Evolutionary conservation across 2,329 filamentous ascomycete genomes (phyloP).

Genomic region (Paramyrothecium sp.): DNA sequence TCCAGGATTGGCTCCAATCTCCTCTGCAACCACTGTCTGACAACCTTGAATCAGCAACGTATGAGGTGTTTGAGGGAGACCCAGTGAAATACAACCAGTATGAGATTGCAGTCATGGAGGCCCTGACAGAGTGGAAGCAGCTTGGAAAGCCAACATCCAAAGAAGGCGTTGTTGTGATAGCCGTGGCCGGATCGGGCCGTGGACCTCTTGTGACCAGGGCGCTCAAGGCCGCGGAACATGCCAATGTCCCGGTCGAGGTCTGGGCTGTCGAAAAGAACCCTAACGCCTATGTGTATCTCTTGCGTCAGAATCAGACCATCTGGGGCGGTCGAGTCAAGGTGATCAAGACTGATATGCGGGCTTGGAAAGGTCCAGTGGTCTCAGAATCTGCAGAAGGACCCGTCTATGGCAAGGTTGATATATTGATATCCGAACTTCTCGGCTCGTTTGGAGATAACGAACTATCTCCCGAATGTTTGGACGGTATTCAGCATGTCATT

Average conservation of each 20-base stretch:
- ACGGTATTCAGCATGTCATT: constrained; percentile 92
- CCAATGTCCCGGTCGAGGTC: constrained; percentile 76
- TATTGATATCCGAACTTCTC: constrained; percentile 88
- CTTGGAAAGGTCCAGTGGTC: constrained; percentile 79
- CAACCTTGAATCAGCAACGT: constrained; percentile 94
- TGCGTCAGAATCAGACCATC: constrained; percentile 78
- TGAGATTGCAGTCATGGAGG: constrained; percentile 77
- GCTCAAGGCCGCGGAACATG: constrained; percentile 72
- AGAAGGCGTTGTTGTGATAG: constrained; percentile 74
- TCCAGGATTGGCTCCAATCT: constrained; percentile 94
- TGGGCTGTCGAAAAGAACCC: constrained; percentile 98
- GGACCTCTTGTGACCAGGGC: constrained; percentile 89
- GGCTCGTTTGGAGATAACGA: constrained; percentile 98
- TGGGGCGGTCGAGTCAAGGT: constrained; percentile 83
- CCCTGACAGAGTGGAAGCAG: constrained; percentile 75
- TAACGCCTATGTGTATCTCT: constrained; percentile 90
- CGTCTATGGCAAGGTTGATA: constrained; percentile 72
- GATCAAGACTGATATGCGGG: constrained; percentile 95
- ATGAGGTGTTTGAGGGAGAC: constrained; percentile 98
- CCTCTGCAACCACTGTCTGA: constrained; percentile 93
- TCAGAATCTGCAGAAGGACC: constrained; percentile 41
- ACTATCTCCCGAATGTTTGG: constrained; percentile 91
- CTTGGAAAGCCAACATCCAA: constrained; percentile 71
- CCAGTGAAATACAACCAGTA: constrained; percentile 98
- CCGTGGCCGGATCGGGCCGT: constrained; percentile 89